Evolutionary conservation across 768 basidiomycete species (phyloP).

Genomic region (Macrocybe gigantea): DNA sequence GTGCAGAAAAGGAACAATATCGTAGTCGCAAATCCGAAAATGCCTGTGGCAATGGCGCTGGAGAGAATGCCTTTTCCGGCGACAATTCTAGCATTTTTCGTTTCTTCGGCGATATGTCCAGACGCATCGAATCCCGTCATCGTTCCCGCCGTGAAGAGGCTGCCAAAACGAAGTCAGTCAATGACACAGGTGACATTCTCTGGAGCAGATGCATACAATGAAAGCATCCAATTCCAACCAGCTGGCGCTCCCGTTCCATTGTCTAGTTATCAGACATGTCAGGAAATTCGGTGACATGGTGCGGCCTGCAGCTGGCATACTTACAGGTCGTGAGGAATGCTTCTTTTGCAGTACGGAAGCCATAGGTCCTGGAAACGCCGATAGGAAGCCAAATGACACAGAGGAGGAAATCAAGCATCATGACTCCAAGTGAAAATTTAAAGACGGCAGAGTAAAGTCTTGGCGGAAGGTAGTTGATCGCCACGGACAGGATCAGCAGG

Average conservation of each 20-base stretch:
- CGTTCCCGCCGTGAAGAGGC: slow-evolving; percentile 82
- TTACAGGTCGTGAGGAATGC: slow-evolving; percentile 79
- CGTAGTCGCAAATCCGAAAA: slow-evolving; percentile 72
- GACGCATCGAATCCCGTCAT: slow-evolving; percentile 90
- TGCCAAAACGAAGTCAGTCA: slow-evolving; percentile 17
- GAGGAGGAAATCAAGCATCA: slow-evolving; percentile 84
- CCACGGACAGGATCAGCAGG: slow-evolving; percentile 63
- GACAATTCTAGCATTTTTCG: slow-evolving; percentile 76
- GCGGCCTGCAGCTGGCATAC: slow-evolving; percentile 16
- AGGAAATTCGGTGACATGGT: neutral
- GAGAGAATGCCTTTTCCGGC: slow-evolving; percentile 80
- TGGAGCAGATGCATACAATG: slow-evolving; percentile 45
- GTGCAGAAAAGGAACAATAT: slow-evolving; percentile 84
- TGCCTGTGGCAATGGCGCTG: slow-evolving; percentile 72
- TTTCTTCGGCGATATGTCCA: slow-evolving; percentile 86
- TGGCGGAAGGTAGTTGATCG: slow-evolving; percentile 84
- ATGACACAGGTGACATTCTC: neutral
- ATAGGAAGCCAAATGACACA: slow-evolving; percentile 92
- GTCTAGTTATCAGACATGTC: slow-evolving; percentile 35
- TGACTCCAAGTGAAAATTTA: slow-evolving; percentile 64
- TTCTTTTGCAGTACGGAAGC: slow-evolving; percentile 77
- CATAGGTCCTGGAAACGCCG: slow-evolving; percentile 83
- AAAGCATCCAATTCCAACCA: slow-evolving; percentile 90
- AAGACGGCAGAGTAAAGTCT: slow-evolving; percentile 70
- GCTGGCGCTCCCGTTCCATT: slow-evolving; percentile 85